Evolutionary conservation across 371 early-diverging fungal species (phyloP).

Genomic region (Lichtheimia corymbifera): DNA sequence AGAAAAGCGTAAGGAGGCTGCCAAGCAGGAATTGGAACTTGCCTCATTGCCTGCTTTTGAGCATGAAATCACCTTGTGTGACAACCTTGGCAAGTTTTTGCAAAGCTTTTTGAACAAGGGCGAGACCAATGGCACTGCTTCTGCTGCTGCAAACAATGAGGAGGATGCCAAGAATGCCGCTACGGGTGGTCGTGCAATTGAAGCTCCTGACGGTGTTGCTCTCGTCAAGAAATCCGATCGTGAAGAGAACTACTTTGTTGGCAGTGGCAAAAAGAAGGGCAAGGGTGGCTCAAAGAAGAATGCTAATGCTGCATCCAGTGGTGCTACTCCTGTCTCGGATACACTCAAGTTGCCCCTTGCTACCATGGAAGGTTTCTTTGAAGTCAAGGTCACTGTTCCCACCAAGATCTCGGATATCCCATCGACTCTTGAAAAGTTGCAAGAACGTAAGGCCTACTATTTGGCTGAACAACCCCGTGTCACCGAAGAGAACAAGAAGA

Average conservation of each 20-base stretch:
- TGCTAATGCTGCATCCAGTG: constrained; percentile 58
- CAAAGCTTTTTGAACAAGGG: constrained; percentile 31
- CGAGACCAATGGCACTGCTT: constrained; percentile 6
- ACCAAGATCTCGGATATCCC: constrained; percentile 70
- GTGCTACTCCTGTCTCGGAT: constrained; percentile 34
- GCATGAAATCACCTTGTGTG: constrained; percentile 83
- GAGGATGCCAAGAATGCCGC: constrained; percentile 27
- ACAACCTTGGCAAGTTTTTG: constrained; percentile 76
- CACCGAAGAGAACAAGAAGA: constrained; percentile 84
- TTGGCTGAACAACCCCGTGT: constrained; percentile 75
- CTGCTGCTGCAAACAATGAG: constrained; percentile 27
- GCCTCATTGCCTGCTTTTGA: constrained; percentile 90
- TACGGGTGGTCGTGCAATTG: constrained; percentile 6
- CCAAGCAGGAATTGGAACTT: constrained; percentile 76
- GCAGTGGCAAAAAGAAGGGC: constrained; percentile 53
- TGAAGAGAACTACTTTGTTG: constrained; percentile 72
- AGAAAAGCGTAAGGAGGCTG: constrained; percentile 62
- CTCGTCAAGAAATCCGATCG: constrained; percentile 62
- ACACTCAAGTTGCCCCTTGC: constrained; percentile 81
- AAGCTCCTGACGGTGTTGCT: constrained; percentile 61
- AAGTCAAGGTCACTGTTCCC: constrained; percentile 83
- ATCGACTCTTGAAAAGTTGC: constrained; percentile 69
- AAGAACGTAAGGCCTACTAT: constrained; percentile 71
- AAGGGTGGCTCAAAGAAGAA: constrained; percentile 30
- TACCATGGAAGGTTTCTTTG: constrained; percentile 80